phyloP scores from a whole-genome alignment of 768 basidiomycete species.

The Arthromyces matolae region DNA sequence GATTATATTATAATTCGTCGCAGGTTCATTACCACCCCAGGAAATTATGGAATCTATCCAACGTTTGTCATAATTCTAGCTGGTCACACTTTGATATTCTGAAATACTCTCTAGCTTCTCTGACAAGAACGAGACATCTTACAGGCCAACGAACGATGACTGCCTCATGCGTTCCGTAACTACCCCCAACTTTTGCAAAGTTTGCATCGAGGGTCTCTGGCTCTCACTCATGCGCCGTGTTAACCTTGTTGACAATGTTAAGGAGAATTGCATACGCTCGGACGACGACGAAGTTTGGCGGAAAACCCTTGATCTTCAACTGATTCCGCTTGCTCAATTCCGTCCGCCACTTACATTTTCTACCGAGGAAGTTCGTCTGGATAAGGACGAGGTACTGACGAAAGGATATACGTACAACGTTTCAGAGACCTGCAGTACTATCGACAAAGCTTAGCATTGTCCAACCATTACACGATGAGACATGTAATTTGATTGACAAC shows the following conservation, averaged over 20 bases:
- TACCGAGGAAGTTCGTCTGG: constrained; percentile 55
- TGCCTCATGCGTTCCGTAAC: constrained; percentile 78
- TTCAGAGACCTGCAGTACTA: constrained; percentile 4
- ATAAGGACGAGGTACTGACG: constrained; percentile 30
- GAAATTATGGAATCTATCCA: constrained; percentile 66
- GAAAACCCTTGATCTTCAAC: constrained; percentile 41
- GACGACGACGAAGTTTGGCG: constrained; percentile 9
- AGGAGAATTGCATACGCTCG: constrained; percentile 32
- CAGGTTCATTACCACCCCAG: constrained; percentile 58
- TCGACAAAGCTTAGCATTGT: background rate
- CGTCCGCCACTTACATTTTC: constrained; percentile 42
- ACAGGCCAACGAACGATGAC: constrained; percentile 80
- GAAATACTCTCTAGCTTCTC: constrained; percentile 48
- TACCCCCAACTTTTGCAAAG: constrained; percentile 69
- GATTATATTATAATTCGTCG: background rate
- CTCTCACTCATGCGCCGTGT: constrained; percentile 55
- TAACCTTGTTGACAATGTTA: constrained; percentile 56
- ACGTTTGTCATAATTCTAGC: constrained; percentile 51
- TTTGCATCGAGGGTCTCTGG: constrained; percentile 76
- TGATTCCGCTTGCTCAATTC: constrained; percentile 63
- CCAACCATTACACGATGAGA: too few species aligned
- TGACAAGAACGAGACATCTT: constrained; percentile 58
- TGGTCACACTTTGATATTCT: background rate
- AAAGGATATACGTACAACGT: constrained; percentile 5
- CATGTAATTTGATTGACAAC: too few species aligned